phyloP scores from a whole-genome alignment of 371 early-diverging fungal genomes.

The Circinella minor region DNA sequence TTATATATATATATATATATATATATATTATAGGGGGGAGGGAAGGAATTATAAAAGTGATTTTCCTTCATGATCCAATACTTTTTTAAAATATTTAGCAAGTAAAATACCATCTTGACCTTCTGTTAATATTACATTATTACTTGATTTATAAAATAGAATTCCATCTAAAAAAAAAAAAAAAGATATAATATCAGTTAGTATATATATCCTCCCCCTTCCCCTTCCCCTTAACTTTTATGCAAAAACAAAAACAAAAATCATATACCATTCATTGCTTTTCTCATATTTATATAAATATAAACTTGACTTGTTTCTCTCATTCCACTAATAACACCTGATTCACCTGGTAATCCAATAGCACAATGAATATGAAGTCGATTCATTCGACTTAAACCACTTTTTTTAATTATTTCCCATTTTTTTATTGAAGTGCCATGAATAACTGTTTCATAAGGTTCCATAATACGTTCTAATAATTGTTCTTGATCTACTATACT shows the following conservation, averaged over 20 bases:
- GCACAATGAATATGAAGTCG: slow-evolving; percentile 93
- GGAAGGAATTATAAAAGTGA: background rate
- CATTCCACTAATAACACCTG: slow-evolving; percentile 79
- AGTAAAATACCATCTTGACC: slow-evolving; percentile 70
- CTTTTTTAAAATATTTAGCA: slow-evolving; percentile 66
- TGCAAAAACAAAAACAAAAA: too few species aligned
- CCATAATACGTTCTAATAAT: slow-evolving; percentile 11
- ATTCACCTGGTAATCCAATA: slow-evolving; percentile 67
- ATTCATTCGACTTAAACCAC: slow-evolving; percentile 69
- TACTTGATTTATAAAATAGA: slow-evolving; percentile 73
- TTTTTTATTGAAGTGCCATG: slow-evolving; percentile 75
- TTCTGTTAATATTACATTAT: slow-evolving; percentile 79
- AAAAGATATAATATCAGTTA: too few species aligned
- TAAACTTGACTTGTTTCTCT: slow-evolving; percentile 64
- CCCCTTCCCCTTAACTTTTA: too few species aligned
- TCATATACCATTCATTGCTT: slow-evolving; percentile 66
- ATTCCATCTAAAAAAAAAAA: slow-evolving; percentile 62
- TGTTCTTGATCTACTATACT: slow-evolving; percentile 52
- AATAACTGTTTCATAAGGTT: slow-evolving; percentile 11
- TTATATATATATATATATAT: slow-evolving; percentile 13
- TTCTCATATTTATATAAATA: slow-evolving; percentile 74
- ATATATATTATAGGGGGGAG: background rate
- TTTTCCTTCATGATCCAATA: slow-evolving; percentile 40
- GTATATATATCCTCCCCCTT: too few species aligned
- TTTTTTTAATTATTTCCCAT: slow-evolving; percentile 67